These are phyloP conservation scores for Tilletia indica DNA, from an alignment of 1,284 basidiomycete genomes.

Conservation along the genomic window DNA sequence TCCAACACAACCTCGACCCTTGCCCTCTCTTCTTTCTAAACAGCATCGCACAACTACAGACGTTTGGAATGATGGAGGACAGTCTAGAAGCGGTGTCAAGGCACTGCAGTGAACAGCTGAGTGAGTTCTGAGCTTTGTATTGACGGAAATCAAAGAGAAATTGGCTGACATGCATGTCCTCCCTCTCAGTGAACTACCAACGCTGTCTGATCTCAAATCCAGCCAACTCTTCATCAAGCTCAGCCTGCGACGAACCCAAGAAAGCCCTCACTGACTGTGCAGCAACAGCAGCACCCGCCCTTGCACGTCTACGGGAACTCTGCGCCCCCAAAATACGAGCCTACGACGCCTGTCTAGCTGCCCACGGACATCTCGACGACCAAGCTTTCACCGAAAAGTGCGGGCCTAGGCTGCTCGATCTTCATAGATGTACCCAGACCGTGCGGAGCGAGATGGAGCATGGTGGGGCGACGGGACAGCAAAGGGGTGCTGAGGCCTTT, in stretches of 20 bases:
- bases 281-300: conserved; percentile 42
- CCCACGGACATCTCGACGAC: conserved; percentile 32
- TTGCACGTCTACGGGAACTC: conserved; percentile 45
- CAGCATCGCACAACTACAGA: neutral
- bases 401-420: conserved; percentile 39
- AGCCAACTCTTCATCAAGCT: neutral
- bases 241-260: conserved; percentile 38
- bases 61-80: conserved; percentile 19
- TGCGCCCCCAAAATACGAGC: conserved; percentile 41
- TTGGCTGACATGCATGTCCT: neutral
- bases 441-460: conserved; percentile 40
- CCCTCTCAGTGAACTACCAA: conserved; percentile 32
- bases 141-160: no score
- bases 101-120: conserved; percentile 22
- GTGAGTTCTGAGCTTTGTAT: conserved; percentile 14
- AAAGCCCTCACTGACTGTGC: conserved; percentile 43
- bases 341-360: conserved; percentile 46
- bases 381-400: conserved; percentile 43
- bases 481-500: neutral
- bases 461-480: conserved; percentile 15
- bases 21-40: no score
- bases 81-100: conserved; percentile 23
- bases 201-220: conserved; percentile 50
- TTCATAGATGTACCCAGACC: conserved; percentile 47
- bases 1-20: neutral